Conservation (phyloP, 768 basidiomycete genomes). For the Coprinopsis cinerea region DNA sequence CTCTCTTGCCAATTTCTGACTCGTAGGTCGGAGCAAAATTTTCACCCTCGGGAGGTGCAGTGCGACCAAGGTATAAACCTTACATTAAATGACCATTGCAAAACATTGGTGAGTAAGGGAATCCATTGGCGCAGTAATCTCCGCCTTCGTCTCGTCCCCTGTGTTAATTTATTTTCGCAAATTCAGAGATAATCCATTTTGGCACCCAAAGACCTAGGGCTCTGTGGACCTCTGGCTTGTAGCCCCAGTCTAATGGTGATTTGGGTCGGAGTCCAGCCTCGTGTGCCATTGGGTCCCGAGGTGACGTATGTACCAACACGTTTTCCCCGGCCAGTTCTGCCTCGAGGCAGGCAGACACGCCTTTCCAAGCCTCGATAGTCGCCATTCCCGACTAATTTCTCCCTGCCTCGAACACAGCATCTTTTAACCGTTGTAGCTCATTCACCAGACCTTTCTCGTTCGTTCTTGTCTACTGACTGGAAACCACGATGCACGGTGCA, state of each 20-base stretch:
- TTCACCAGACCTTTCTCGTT: not conserved
- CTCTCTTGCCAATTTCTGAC: too few species aligned
- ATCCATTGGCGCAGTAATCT: not conserved
- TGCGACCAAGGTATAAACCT: too few species aligned
- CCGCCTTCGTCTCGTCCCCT: not conserved
- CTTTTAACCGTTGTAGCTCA: not conserved
- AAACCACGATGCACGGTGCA: not conserved
- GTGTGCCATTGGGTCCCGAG: not conserved
- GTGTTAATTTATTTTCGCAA: not conserved
- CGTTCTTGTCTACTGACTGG: not conserved
- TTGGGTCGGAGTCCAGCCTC: not conserved
- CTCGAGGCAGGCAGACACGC: conserved; percentile 5
- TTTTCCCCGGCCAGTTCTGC: not conserved
- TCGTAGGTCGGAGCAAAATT: too few species aligned
- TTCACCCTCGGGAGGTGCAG: too few species aligned
- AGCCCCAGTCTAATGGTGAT: not conserved
- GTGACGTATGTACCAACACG: conserved; percentile 8
- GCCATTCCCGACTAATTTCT: not conserved
- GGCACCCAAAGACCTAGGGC: not conserved
- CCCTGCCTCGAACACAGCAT: not conserved
- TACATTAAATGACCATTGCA: not conserved
- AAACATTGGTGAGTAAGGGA: not conserved
- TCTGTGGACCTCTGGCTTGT: not conserved
- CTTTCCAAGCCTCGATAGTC: not conserved
- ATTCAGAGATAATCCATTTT: not conserved